phyloP scores from a whole-genome alignment of 1,284 basidiomycete genomes.

The Tylopilus sp. region DNA sequence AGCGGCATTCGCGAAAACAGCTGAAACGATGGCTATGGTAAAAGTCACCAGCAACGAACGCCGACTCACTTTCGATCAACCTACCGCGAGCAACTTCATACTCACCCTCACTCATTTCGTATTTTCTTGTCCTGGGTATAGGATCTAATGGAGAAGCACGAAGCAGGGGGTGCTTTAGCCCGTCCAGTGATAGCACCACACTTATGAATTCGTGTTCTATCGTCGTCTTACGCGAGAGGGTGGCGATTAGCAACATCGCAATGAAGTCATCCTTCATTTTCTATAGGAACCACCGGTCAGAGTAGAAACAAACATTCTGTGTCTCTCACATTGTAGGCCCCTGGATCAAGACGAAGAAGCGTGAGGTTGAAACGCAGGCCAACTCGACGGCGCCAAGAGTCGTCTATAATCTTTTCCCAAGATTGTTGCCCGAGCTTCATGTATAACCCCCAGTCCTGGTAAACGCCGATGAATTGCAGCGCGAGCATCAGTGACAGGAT shows the following conservation, averaged over 20 bases:
- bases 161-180: constrained; percentile 51
- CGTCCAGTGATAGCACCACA: constrained; percentile 50
- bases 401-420: constrained; percentile 57
- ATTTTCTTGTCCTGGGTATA: constrained; percentile 18
- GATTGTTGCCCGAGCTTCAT: constrained; percentile 55
- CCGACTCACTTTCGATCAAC: constrained; percentile 29
- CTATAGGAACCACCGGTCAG: constrained; percentile 33
- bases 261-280: constrained; percentile 52
- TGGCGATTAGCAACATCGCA: constrained; percentile 52
- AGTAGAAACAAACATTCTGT: neutral
- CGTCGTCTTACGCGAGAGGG: constrained; percentile 50
- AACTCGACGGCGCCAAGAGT: constrained; percentile 55
- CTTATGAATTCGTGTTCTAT: constrained; percentile 61
- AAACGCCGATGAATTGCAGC: constrained; percentile 5
- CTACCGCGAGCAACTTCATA: constrained; percentile 20
- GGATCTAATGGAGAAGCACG: constrained; percentile 29
- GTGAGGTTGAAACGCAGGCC: constrained; percentile 68
- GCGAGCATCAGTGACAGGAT: constrained; percentile 11
- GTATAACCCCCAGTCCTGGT: constrained; percentile 64
- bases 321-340: constrained; percentile 57
- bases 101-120: constrained; percentile 19
- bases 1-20: constrained; percentile 26
- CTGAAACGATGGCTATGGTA: constrained; percentile 12
- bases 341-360: constrained; percentile 62
- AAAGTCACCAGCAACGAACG: neutral